These are phyloP conservation scores for Hylodesmum podocarpum DNA, from an alignment of 306 rosid genomes.

Conservation along the genomic window DNA sequence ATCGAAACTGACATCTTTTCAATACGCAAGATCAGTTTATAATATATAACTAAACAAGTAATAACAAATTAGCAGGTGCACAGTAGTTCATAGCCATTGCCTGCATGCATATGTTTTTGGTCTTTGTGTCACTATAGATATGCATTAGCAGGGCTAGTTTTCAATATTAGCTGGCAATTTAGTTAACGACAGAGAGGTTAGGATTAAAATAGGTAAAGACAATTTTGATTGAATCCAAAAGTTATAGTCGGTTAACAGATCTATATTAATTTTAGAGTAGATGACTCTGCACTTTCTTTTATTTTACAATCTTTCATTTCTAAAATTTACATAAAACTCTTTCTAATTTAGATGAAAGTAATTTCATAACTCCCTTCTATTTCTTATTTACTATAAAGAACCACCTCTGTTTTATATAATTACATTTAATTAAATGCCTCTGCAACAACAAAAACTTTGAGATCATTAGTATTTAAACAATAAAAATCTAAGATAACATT, in stretches of 20 bases:
- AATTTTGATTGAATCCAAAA: neutral
- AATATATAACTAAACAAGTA: neutral
- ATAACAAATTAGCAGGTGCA: neutral
- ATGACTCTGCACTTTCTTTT: neutral
- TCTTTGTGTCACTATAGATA: neutral
- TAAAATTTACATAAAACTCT: too few relatives aligned
- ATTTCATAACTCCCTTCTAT: too few relatives aligned
- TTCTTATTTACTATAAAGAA: too few relatives aligned
- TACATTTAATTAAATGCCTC: too few relatives aligned
- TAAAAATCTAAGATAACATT: too few relatives aligned
- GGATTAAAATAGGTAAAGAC: neutral
- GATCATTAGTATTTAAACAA: too few relatives aligned
- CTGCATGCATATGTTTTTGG: neutral
- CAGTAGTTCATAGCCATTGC: neutral
- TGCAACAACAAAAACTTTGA: too few relatives aligned
- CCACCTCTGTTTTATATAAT: too few relatives aligned
- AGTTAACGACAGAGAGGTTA: neutral
- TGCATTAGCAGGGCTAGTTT: neutral
- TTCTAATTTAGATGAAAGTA: too few relatives aligned
- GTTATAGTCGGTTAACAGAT: neutral
- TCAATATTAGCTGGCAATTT: neutral
- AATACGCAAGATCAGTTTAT: neutral
- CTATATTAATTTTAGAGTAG: neutral
- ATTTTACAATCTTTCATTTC: too few relatives aligned
- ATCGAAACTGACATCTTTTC: neutral